Percentiles rank a stretch among this genome's conserved stretches.
These are phyloP conservation scores for Xylogone sp. DNA, from an alignment of 2,329 filamentous ascomycete species.

Conservation along the genomic window DNA sequence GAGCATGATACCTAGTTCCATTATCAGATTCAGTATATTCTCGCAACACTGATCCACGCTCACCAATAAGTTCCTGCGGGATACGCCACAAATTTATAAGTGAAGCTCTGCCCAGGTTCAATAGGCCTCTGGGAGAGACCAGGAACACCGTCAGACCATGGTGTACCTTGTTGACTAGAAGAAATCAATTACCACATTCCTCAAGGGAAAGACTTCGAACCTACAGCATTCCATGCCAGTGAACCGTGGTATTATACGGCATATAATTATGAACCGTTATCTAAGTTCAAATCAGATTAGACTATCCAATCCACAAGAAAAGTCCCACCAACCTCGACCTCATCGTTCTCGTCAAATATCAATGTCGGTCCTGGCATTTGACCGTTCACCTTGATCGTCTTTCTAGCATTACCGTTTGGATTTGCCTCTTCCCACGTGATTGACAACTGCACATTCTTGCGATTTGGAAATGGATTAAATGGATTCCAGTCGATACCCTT, in stretches of 20 bases:
- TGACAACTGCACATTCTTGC: neutral
- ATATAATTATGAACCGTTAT: conserved; percentile 25
- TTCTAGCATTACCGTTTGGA: conserved; percentile 8
- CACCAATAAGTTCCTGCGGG: conserved; percentile 27
- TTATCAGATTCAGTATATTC: neutral
- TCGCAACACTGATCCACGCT: no score
- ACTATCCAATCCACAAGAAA: conserved; percentile 13
- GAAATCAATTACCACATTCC: neutral
- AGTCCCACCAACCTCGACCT: conserved; percentile 8
- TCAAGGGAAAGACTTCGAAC: neutral
- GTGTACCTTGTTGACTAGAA: conserved; percentile 19
- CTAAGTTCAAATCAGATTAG: neutral
- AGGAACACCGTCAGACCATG: conserved; percentile 36
- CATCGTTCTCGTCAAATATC: conserved; percentile 26
- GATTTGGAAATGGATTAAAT: neutral
- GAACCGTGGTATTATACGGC: conserved; percentile 30
- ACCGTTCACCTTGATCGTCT: conserved; percentile 15
- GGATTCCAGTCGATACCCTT: neutral
- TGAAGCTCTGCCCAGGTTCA: conserved; percentile 32
- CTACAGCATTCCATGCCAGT: conserved; percentile 34
- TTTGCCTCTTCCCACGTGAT: conserved; percentile 8
- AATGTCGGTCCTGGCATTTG: conserved; percentile 24
- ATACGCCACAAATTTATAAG: conserved; percentile 33
- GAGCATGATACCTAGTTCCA: conserved; percentile 27
- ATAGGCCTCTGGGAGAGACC: conserved; percentile 37